Percentiles rank a stretch among this genome's conserved stretches.
These are phyloP conservation scores for Microcos paniculata DNA, from an alignment of 345 rosid species.

Conservation along the genomic window DNA sequence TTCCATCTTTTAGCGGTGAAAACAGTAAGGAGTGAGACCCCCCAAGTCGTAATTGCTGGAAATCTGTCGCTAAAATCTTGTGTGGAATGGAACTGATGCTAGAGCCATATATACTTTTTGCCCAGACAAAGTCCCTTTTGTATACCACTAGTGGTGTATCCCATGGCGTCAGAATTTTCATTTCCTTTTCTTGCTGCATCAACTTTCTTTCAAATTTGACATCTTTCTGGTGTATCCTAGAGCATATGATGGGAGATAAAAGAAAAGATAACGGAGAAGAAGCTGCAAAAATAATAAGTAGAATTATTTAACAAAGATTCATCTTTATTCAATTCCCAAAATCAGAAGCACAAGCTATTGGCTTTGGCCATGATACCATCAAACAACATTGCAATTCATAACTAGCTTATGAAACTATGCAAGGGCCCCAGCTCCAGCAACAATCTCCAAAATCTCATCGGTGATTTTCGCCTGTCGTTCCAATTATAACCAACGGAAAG, in stretches of 20 bases:
- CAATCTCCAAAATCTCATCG: slow-evolving; percentile 72
- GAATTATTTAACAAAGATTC: neutral
- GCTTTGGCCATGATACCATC: neutral
- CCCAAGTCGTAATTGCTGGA: too few relatives aligned
- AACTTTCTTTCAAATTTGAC: too few relatives aligned
- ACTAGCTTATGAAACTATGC: slow-evolving; percentile 2
- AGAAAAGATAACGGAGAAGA: neutral
- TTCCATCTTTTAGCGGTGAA: too few relatives aligned
- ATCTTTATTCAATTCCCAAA: neutral
- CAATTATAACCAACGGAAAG: slow-evolving; percentile 63
- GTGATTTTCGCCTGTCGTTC: slow-evolving; percentile 79
- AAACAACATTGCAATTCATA: neutral
- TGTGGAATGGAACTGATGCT: too few relatives aligned
- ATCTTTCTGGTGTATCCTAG: too few relatives aligned
- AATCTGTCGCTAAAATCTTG: too few relatives aligned
- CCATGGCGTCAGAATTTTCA: too few relatives aligned
- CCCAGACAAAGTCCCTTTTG: too few relatives aligned
- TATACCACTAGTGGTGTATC: too few relatives aligned
- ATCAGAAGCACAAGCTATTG: neutral
- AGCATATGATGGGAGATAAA: neutral
- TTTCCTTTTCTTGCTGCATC: too few relatives aligned
- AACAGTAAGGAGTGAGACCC: too few relatives aligned
- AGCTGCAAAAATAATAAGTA: neutral
- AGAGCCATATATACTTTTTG: too few relatives aligned
- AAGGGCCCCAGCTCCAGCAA: slow-evolving; percentile 88